Conservation (phyloP, 805 yeast species). For the Osmozyma mogii region DNA sequence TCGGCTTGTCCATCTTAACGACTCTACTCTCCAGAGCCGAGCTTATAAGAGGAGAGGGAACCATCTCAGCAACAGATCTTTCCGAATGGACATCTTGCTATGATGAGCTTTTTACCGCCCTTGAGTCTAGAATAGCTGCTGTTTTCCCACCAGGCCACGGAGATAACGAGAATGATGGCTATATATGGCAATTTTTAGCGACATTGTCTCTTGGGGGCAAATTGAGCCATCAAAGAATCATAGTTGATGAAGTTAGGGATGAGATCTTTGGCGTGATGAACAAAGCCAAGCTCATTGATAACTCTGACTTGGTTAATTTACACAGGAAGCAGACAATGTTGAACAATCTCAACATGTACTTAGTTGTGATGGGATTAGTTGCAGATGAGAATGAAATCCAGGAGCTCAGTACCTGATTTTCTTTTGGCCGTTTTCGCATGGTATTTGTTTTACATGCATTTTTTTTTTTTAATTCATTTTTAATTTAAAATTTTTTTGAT, state of each 20-base stretch:
- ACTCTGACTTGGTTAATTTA: slow-evolving; percentile 38
- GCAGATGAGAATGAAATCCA: slow-evolving; percentile 86
- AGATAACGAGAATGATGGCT: slow-evolving; percentile 51
- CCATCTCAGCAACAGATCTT: slow-evolving; percentile 45
- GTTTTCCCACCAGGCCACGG: slow-evolving; percentile 69
- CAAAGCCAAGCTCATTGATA: slow-evolving; percentile 57
- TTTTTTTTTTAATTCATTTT: not conserved
- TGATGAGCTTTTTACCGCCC: slow-evolving; percentile 68
- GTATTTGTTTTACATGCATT: not conserved
- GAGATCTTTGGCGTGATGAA: slow-evolving; percentile 85
- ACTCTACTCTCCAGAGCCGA: slow-evolving; percentile 90
- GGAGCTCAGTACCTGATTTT: slow-evolving; percentile 40
- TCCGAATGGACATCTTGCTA: slow-evolving; percentile 74
- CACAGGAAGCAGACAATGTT: slow-evolving; percentile 51
- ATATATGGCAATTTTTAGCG: slow-evolving; percentile 96
- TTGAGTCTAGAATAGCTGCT: slow-evolving; percentile 68
- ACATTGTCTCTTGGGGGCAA: slow-evolving; percentile 88
- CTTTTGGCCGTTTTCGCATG: not conserved
- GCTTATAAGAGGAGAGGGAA: slow-evolving; percentile 77
- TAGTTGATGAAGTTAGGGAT: slow-evolving; percentile 90
- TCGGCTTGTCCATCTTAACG: slow-evolving; percentile 81
- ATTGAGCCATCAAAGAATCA: slow-evolving; percentile 82
- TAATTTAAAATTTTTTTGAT: too few relatives aligned
- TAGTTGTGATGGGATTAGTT: slow-evolving; percentile 93
- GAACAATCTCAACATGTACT: slow-evolving; percentile 79